phyloP scores from a whole-genome alignment of 2,329 filamentous ascomycete species.

The Zasmidium angulare region DNA sequence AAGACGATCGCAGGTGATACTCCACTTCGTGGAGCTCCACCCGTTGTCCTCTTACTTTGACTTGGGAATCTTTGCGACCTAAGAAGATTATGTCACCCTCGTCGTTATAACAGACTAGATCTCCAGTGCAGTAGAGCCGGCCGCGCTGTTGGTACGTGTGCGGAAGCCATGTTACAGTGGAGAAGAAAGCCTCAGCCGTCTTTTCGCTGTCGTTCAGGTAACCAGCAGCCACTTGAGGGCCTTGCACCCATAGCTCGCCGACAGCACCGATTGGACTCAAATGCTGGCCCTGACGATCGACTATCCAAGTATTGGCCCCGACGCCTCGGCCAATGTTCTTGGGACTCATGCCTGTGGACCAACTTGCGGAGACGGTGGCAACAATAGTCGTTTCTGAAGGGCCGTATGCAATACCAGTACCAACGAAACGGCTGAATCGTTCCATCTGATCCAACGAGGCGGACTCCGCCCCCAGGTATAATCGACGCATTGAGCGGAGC shows the following conservation, averaged over 20 bases:
- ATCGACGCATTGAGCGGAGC: conserved; percentile 41
- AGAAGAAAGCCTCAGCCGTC: conserved; percentile 35
- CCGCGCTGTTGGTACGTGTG: background rate
- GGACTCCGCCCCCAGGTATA: conserved; percentile 39
- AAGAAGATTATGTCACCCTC: conserved; percentile 23
- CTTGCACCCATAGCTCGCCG: conserved; percentile 49
- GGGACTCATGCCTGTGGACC: conserved; percentile 28
- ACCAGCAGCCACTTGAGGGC: conserved; percentile 44
- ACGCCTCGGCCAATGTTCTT: background rate
- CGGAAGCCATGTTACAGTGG: conserved; percentile 25
- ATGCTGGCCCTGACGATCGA: conserved; percentile 9
- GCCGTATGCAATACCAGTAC: conserved; percentile 40
- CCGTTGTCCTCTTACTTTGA: conserved; percentile 22
- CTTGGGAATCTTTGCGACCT: conserved; percentile 22
- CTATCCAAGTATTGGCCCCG: conserved; percentile 1
- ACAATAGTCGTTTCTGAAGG: conserved; percentile 37
- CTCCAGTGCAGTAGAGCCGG: conserved; percentile 23
- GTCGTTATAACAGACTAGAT: conserved; percentile 22
- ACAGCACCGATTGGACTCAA: conserved; percentile 40
- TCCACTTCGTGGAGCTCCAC: conserved; percentile 24
- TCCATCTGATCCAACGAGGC: conserved; percentile 33
- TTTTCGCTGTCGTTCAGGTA: conserved; percentile 40
- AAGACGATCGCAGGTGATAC: background rate
- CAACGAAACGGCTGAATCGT: background rate
- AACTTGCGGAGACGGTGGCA: conserved; percentile 14